phyloP scores from a whole-genome alignment of 345 rosid species.

The Moricandia moricandioides region DNA sequence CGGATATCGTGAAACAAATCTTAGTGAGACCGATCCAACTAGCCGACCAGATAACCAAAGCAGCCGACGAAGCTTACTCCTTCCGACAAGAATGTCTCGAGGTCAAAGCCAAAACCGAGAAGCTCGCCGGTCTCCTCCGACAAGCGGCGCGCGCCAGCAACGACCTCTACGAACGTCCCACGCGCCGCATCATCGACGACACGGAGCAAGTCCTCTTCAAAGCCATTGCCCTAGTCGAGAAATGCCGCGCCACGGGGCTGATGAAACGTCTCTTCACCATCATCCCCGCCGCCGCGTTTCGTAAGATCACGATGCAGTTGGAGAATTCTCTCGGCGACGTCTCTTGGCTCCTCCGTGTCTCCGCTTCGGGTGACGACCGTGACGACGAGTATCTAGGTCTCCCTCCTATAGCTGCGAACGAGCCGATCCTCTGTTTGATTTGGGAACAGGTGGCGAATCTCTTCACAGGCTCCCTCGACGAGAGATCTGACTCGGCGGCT shows the following conservation, averaged over 20 bases:
- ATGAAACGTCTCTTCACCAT: constrained; percentile 74
- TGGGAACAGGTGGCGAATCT: constrained; percentile 88
- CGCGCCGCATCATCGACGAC: constrained; percentile 69
- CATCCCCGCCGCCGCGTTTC: constrained; percentile 75
- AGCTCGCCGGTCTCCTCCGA: constrained; percentile 64
- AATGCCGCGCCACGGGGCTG: constrained; percentile 67
- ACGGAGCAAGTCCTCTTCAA: constrained; percentile 75
- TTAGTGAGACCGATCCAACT: constrained; percentile 66
- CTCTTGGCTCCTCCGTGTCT: constrained; percentile 72
- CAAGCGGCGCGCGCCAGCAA: constrained; percentile 78
- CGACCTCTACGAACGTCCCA: constrained; percentile 71
- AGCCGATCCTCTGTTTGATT: constrained; percentile 75
- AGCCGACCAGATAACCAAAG: constrained; percentile 69
- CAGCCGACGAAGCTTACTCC: constrained; percentile 62
- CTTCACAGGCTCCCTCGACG: constrained; percentile 57
- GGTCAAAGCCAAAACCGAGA: constrained; percentile 66
- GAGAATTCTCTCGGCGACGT: constrained; percentile 83
- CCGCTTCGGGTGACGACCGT: constrained; percentile 51
- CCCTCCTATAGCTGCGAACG: constrained; percentile 87
- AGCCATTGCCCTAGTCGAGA: constrained; percentile 53
- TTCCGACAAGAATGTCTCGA: constrained; percentile 74
- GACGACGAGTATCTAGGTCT: constrained; percentile 72
- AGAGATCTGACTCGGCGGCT: constrained; percentile 68
- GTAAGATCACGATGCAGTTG: constrained; percentile 59
- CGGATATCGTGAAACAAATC: constrained; percentile 70